Base-by-base conservation (phyloP, 768 basidiomycete genomes). In the Pulveroboletus sp. region DNA sequence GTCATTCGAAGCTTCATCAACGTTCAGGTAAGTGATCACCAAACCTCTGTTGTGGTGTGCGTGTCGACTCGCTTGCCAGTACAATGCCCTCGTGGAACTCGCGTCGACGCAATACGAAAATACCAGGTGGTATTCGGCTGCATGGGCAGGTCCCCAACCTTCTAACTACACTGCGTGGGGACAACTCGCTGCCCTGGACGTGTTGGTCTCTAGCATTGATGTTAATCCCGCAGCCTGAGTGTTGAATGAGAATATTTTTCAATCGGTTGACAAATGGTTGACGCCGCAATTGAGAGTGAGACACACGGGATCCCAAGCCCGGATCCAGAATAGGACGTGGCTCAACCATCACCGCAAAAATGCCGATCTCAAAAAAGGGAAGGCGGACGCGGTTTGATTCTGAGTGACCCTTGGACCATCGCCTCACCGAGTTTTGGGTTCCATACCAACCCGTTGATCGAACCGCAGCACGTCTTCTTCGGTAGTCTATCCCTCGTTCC, bases 1-100 rank as follows among this genome's bases (percentile, higher is more conserved):
- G 60, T 79, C 39, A 63, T 80, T 41, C 73, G 69, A 47, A 76
- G 77, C 50, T 80, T 79, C 49, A 63, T 74, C 40, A 71, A 79
- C 36, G 79, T 79, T 20, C 78, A 80, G 72, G 77, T 74, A 45
- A 22, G 67, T 20, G 20, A 20, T 30, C 22, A 27, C 6, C 23
- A 20, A n/a, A 22, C 12, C 16, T 8, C 7, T 23, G 29, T 12
- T 8, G 22, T 24, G 16, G 8, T 16, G 12, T 10, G 14, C 8
- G n/a, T 24, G 22, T 41, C 11, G n/a, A n/a, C n/a, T 26, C 23
- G 12, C 14, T 32, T 13, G 10, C 1, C 19, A 56, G 46, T 45
- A 45, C 16, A 56, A 52, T 35, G 46, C 54, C 5, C 30, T 48
- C 29, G 41, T 56, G 42, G 45, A 56, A 31, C 54, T 51, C 14